Evolutionary conservation across 2,329 filamentous ascomycete genomes (phyloP), one percentile per base, ranked within the genome.

Genomic region (Aspergillus phoenicis): DNA sequence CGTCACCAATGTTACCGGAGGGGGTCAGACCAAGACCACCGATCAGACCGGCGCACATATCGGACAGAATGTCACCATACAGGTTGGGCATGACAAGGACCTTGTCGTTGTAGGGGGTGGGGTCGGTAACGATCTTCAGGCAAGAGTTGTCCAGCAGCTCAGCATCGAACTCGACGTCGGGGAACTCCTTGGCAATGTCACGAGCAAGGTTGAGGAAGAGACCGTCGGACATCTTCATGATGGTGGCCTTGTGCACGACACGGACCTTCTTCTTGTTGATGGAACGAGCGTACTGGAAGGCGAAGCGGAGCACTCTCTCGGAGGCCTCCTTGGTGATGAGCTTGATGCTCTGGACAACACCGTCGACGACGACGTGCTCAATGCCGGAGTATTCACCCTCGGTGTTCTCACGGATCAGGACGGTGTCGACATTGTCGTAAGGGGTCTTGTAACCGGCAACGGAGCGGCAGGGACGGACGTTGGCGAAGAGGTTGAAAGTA

Each of bases 141-240:
- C 95, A 99, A 71, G 94, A 95, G 86, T 99, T 99, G 87, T 99
- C 95, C 71, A 99, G 90, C 68, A 99, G 87, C 86, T 99, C 95
- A 72, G 91, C 91, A 77, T 98, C 94, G 78, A 99, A 98, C 83
- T 97, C 91, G 74, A 99, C 91, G 71, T 89, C 85, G 66, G 95
- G 95, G 87, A 91, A 99, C 77, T 98, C 93, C 87, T 96, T 96
- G 79, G 92, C 85, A 69, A 99, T 87, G 64, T 95, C 87, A 70
- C 88, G 84, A 71, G 90, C 95, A 65, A 90, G 92, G 80, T 86
- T 91, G 71, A 99, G 87, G 89, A 99, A 99, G 64, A 99, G 91
- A 83, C 95, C 95, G 80, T 99, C 95, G 77, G 90, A 94, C 91
- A 97, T 96, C 89, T 99, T 99, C 95, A 99, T 99, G 84, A 99